phyloP scores from a whole-genome alignment of 345 rosid species.

The Conringia planisiliqua region DNA sequence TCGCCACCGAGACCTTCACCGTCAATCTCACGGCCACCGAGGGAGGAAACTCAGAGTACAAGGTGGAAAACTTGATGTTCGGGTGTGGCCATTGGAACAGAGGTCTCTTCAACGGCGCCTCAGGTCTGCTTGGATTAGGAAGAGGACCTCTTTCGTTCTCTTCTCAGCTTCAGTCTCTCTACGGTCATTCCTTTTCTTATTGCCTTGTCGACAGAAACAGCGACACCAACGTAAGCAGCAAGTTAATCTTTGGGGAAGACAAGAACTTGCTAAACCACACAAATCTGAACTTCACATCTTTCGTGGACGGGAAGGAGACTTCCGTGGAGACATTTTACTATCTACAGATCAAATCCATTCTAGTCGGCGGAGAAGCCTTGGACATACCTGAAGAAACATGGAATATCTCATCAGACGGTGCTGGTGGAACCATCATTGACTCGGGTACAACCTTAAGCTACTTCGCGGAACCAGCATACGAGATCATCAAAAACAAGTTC shows the following conservation, averaged over 20 bases:
- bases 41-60: constrained; percentile 43
- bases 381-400: constrained; percentile 70
- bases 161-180: constrained; percentile 72
- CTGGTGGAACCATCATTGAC: constrained; percentile 83
- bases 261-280: constrained; percentile 50
- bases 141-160: constrained; percentile 83
- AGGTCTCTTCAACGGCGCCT: constrained; percentile 70
- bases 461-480: constrained; percentile 62
- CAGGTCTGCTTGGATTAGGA: constrained; percentile 84
- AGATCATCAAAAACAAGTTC: constrained; percentile 58
- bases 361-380: constrained; percentile 56
- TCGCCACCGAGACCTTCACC: constrained; percentile 69
- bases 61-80: constrained; percentile 65
- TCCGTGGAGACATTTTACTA: constrained; percentile 64
- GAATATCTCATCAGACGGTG: constrained; percentile 55
- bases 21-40: constrained; percentile 49
- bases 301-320: constrained; percentile 37
- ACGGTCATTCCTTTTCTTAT: constrained; percentile 80
- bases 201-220: constrained; percentile 72
- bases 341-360: constrained; percentile 59
- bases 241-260: constrained; percentile 75
- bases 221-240: constrained; percentile 59
- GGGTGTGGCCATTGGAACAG: constrained; percentile 93
- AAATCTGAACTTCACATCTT: constrained; percentile 62
- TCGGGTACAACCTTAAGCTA: constrained; percentile 72